Percentiles rank a stretch among this genome's conserved stretches.
Evolutionary conservation across 2,329 filamentous ascomycete species (phyloP).

Genomic region (Coniochaeta sp.): DNA sequence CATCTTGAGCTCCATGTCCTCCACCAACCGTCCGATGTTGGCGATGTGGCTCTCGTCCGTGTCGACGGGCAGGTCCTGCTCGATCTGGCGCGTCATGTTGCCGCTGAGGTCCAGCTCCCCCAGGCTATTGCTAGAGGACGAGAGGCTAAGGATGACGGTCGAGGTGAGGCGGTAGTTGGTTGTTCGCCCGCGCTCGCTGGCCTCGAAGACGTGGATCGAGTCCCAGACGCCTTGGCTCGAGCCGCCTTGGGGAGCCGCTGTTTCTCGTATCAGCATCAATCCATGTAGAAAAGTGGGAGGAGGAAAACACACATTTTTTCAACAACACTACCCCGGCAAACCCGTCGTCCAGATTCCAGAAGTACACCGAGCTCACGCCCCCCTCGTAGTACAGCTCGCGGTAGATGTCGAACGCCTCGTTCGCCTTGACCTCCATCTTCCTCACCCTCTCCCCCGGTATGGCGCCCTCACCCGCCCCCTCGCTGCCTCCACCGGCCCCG

Average conservation of each 20-base stretch:
- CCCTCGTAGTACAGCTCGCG: slow-evolving; percentile 96
- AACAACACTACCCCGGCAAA: slow-evolving; percentile 93
- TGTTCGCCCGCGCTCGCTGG: slow-evolving; percentile 81
- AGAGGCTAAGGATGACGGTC: slow-evolving; percentile 88
- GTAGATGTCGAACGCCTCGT: slow-evolving; percentile 96
- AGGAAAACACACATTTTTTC: slow-evolving; percentile 68
- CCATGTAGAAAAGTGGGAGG: slow-evolving; percentile 3
- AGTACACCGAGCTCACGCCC: slow-evolving; percentile 90
- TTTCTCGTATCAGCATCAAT: not conserved
- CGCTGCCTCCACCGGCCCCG: slow-evolving; percentile 41
- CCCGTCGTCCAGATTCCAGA: slow-evolving; percentile 97
- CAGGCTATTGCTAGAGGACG: slow-evolving; percentile 56
- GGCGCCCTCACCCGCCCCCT: slow-evolving; percentile 67
- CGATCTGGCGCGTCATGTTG: slow-evolving; percentile 96
- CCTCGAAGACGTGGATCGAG: slow-evolving; percentile 97
- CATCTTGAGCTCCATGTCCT: slow-evolving; percentile 99
- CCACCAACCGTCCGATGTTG: slow-evolving; percentile 88
- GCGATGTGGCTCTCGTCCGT: slow-evolving; percentile 89
- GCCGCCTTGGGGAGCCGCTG: slow-evolving; percentile 56
- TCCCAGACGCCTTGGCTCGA: slow-evolving; percentile 83
- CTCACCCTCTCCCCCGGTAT: slow-evolving; percentile 85
- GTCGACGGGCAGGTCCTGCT: slow-evolving; percentile 84
- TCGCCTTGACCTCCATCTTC: slow-evolving; percentile 88
- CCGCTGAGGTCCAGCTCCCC: slow-evolving; percentile 89
- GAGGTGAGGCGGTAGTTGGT: slow-evolving; percentile 98